Evolutionary conservation across 2,329 filamentous ascomycete genomes (phyloP).

Genomic region (Endoconidiophora polonica): DNA sequence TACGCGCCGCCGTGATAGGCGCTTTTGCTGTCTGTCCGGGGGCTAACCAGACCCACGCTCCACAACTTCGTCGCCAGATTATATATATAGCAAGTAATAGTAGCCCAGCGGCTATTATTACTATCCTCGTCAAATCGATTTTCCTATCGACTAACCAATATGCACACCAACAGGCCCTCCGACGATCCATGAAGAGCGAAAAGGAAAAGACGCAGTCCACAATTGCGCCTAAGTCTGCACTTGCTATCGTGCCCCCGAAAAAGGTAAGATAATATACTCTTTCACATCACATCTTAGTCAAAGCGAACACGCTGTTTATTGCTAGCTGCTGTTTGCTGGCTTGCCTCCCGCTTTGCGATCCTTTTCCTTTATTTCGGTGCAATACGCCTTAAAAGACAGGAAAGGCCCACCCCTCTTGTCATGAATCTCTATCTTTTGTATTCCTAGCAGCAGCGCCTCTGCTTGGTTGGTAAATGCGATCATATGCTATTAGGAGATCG

Average conservation of each 20-base stretch:
- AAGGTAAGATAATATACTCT: constrained; percentile 44
- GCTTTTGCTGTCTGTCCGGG: neutral
- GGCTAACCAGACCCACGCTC: neutral
- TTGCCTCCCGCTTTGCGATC: neutral
- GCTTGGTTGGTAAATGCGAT: too few species aligned
- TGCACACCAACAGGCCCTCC: constrained; percentile 48
- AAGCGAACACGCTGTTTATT: neutral
- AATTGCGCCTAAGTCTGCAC: constrained; percentile 68
- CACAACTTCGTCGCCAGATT: neutral
- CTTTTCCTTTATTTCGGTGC: too few species aligned
- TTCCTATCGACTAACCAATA: constrained; percentile 23
- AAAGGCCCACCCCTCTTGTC: neutral
- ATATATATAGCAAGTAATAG: neutral
- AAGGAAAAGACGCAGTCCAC: constrained; percentile 62
- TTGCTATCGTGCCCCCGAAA: constrained; percentile 81
- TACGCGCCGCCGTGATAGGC: too few species aligned
- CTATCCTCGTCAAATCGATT: neutral
- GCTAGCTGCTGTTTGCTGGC: neutral
- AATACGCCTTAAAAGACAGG: neutral
- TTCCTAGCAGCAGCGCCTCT: neutral
- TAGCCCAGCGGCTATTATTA: neutral
- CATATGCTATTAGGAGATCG: too few species aligned
- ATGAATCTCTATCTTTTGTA: neutral
- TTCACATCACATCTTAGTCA: neutral
- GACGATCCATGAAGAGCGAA: constrained; percentile 80